Conservation (phyloP, 1,284 basidiomycete genomes). For the Pholiota adiposa region DNA sequence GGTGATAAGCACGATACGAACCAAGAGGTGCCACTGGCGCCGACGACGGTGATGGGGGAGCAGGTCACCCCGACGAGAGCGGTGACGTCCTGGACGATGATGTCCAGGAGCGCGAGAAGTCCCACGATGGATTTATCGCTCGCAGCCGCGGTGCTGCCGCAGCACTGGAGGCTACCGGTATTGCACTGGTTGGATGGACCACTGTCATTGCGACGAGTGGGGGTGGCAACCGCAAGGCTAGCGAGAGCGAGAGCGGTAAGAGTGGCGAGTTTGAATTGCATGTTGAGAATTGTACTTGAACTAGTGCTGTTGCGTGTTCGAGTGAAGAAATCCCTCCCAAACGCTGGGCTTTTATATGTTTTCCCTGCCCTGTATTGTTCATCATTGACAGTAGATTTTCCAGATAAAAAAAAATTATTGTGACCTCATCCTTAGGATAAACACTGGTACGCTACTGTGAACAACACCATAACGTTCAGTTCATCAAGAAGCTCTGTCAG, state of each 20-base stretch:
- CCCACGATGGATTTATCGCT: slow-evolving; percentile 6
- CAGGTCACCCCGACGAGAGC: slow-evolving; percentile 30
- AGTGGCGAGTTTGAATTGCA: slow-evolving; percentile 26
- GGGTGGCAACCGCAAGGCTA: slow-evolving; percentile 31
- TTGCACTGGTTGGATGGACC: slow-evolving; percentile 25
- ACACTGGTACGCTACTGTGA: neutral
- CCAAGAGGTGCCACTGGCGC: slow-evolving; percentile 26
- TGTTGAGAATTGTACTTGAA: slow-evolving; percentile 9
- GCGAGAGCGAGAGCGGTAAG: slow-evolving; percentile 14
- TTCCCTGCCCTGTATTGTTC: neutral
- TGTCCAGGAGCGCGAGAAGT: slow-evolving; percentile 26
- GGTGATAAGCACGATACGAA: slow-evolving; percentile 4
- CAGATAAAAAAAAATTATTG: neutral
- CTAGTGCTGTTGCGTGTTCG: neutral
- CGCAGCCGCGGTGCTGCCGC: slow-evolving; percentile 21
- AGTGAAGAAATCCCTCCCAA: neutral
- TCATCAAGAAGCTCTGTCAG: neutral
- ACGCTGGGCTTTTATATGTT: neutral
- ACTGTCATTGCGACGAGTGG: slow-evolving; percentile 1
- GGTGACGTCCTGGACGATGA: slow-evolving; percentile 25
- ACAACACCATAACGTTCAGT: neutral
- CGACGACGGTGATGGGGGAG: slow-evolving; percentile 28
- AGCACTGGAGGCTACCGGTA: slow-evolving; percentile 31
- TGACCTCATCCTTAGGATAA: neutral
- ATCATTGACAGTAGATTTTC: neutral